Evolutionary conservation across 2,329 filamentous ascomycete species (phyloP), one percentile per base, ranked within the genome.

Genomic region (Aureobasidium sp.): DNA sequence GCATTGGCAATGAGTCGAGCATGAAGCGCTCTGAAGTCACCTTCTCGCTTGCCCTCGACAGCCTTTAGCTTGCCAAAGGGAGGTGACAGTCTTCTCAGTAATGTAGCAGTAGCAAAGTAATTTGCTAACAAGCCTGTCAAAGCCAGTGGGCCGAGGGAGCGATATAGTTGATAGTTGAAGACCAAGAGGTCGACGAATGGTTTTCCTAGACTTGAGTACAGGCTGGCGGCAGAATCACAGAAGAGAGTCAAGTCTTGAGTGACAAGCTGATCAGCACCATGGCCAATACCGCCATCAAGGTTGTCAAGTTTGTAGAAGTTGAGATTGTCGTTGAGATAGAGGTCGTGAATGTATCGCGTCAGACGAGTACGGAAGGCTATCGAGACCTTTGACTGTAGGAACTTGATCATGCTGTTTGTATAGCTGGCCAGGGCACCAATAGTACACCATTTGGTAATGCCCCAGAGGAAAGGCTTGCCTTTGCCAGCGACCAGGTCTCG

Each of bases 321-420:
- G 66, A 96, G 84, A 67, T 94, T 91, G 62, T 95, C 89, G 72
- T 96, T 96, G 16, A 99, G 83, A 70, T 99, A 99, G 9, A 99
- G 78, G 70, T 99, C 94, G 75, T 99, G 94, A 59, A 99, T 96
- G 73, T 99, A 99, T 67, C 94, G 82, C 2, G 94, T 99, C 15
- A 99, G 81, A 11, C 94, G 86, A 5, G 94, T 99, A 45, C 94
- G 87, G 81, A 99, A 99, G 37, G 95, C 93, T 67, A 99, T 99
- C 7, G 93, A 96, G 59, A 99, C 91, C 78, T 99, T 99, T 55
- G 90, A 93, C 75, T 99, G 93, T 65, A 99, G 82, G 76, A 90
- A 99, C 75, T 97, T 97, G 80, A 99, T 99, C 89, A 95, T 97
- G 60, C 93, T 91, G 74, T 99, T 99, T 55, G 93, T 97, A 71